Evolutionary conservation across 2,329 filamentous ascomycete species (phyloP).

Genomic region (Hypoxylon sp.): DNA sequence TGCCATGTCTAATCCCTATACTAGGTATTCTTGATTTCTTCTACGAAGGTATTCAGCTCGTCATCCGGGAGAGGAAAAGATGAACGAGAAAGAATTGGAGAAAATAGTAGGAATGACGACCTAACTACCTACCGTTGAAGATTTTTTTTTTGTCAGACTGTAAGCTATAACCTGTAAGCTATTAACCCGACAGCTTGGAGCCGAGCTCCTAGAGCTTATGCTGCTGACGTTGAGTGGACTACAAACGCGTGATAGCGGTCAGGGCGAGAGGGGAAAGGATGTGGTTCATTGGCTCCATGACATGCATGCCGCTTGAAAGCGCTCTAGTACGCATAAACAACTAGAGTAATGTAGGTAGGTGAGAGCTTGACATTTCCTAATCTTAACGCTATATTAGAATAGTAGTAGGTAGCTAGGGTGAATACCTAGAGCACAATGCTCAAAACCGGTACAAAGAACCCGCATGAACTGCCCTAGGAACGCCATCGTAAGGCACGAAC

Average conservation of each 20-base stretch:
- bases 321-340: slow-evolving; percentile 8
- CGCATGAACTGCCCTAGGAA: slow-evolving; percentile 23
- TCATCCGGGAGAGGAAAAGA: no score
- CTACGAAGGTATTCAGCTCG: no score
- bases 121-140: slow-evolving; percentile 28
- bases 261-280: slow-evolving; percentile 1
- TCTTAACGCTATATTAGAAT: no score
- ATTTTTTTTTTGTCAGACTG: slow-evolving; percentile 27
- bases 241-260: slow-evolving; percentile 25
- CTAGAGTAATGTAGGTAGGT: slow-evolving; percentile 3
- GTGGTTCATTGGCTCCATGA: slow-evolving; percentile 6
- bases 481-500: slow-evolving; percentile 18
- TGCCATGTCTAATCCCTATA: no score
- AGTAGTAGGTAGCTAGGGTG: no score
- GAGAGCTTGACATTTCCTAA: no score
- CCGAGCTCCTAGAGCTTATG: slow-evolving; percentile 32
- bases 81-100: neutral
- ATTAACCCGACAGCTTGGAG: slow-evolving; percentile 34
- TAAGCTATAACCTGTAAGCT: slow-evolving; percentile 10
- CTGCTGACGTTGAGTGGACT: slow-evolving; percentile 30
- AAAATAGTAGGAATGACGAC: neutral
- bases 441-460: slow-evolving; percentile 20
- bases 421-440: no score
- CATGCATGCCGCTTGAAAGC: slow-evolving; percentile 17
- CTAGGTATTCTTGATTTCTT: no score